phyloP scores from a whole-genome alignment of 768 basidiomycete species.

The Lactifluus pinguis region DNA sequence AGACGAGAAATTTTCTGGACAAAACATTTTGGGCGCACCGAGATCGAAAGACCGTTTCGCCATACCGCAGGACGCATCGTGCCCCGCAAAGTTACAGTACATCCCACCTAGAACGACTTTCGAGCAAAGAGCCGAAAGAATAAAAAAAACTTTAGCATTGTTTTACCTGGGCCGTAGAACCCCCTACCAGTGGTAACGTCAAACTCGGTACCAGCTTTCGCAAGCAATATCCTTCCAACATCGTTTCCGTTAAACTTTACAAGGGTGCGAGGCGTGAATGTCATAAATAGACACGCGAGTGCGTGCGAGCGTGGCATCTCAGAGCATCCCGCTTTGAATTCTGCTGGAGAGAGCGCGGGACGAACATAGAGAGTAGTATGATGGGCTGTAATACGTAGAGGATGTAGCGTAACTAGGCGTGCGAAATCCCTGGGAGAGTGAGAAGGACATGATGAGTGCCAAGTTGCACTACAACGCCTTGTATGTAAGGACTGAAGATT shows the following conservation, averaged over 20 bases:
- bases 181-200: conserved; percentile 84
- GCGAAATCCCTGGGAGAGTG: conserved; percentile 37
- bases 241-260: conserved; percentile 55
- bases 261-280: conserved; percentile 73
- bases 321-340: conserved; percentile 79
- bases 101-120: conserved; percentile 57
- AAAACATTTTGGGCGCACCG: no score
- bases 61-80: conserved; percentile 95
- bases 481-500: no score
- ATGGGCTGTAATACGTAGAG: conserved; percentile 69
- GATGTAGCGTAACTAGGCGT: conserved; percentile 67
- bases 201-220: conserved; percentile 82
- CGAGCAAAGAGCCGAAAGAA: no score
- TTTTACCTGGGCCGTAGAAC: conserved; percentile 94
- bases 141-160: no score
- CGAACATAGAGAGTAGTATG: conserved; percentile 53
- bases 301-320: conserved; percentile 86
- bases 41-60: conserved; percentile 93
- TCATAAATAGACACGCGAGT: conserved; percentile 64
- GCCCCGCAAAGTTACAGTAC: conserved; percentile 95
- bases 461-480: no score
- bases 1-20: no score
- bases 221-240: conserved; percentile 69
- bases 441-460: conserved; percentile 31
- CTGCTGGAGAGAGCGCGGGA: conserved; percentile 45